Evolutionary conservation across 148 eudicot genomes (phyloP).

Genomic region (Gaultheria prostrata): DNA sequence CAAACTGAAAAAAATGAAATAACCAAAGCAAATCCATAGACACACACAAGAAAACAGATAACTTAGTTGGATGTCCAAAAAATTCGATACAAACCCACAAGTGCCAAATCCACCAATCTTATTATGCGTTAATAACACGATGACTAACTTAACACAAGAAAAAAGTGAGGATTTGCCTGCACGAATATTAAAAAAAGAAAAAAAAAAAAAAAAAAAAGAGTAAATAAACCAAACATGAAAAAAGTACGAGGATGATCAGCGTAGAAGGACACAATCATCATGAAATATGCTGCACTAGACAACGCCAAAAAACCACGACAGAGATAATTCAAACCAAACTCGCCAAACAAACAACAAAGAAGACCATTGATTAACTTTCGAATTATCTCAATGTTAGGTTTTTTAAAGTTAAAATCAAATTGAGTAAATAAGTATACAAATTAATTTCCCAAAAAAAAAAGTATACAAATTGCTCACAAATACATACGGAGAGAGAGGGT

Average conservation of each 20-base stretch:
- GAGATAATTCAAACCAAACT: no score
- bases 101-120: background rate
- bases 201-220: background rate
- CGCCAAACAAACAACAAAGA: background rate
- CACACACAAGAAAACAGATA: background rate
- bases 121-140: background rate
- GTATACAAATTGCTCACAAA: background rate
- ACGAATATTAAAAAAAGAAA: background rate
- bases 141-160: background rate
- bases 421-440: background rate
- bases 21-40: background rate
- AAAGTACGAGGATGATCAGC: background rate
- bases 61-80: background rate
- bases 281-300: background rate
- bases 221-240: background rate
- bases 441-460: no score
- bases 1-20: background rate
- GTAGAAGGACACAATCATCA: background rate
- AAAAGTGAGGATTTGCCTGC: background rate
- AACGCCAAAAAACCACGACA: background rate
- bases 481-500: background rate
- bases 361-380: background rate
- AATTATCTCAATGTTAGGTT: no score
- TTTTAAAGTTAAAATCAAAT: background rate
- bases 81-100: background rate